These are phyloP conservation scores for Candolleomyces efflorescens DNA, from an alignment of 768 basidiomycete species.

Conservation along the genomic window DNA sequence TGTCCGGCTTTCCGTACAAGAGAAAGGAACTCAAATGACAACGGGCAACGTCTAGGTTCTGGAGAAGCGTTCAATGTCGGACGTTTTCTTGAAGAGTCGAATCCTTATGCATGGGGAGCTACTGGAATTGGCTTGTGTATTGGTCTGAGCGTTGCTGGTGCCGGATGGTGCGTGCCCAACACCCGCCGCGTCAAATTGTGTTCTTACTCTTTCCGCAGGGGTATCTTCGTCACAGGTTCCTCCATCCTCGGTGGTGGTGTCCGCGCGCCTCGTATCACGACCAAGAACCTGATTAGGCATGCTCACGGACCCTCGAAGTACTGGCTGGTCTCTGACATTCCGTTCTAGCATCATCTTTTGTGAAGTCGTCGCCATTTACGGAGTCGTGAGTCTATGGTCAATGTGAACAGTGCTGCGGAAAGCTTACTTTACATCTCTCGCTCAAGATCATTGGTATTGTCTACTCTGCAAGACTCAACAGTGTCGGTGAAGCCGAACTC, in stretches of 20 bases:
- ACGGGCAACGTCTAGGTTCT: constrained; percentile 45
- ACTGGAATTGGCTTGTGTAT: constrained; percentile 91
- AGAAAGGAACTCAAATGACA: background rate
- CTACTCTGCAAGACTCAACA: constrained; percentile 76
- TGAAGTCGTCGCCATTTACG: constrained; percentile 99
- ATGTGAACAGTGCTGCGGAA: background rate
- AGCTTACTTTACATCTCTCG: background rate
- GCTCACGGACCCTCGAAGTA: constrained; percentile 10
- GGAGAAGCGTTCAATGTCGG: constrained; percentile 94
- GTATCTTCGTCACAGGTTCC: constrained; percentile 95
- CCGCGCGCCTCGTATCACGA: constrained; percentile 86
- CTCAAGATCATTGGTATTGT: constrained; percentile 91
- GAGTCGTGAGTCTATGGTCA: constrained; percentile 57
- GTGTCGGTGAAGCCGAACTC: constrained; percentile 58
- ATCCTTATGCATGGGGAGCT: constrained; percentile 90
- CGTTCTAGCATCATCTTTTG: constrained; percentile 90
- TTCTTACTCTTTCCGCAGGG: constrained; percentile 52
- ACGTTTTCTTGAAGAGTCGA: constrained; percentile 89
- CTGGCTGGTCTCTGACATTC: background rate
- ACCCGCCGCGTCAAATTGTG: background rate
- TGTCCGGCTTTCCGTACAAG: background rate
- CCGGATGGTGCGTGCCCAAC: constrained; percentile 73
- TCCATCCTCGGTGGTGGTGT: constrained; percentile 97
- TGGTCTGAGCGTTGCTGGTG: constrained; percentile 89
- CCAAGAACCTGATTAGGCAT: constrained; percentile 96